Conservation (phyloP, 1,284 basidiomycete species). For the Apiotrichum domesticum region DNA sequence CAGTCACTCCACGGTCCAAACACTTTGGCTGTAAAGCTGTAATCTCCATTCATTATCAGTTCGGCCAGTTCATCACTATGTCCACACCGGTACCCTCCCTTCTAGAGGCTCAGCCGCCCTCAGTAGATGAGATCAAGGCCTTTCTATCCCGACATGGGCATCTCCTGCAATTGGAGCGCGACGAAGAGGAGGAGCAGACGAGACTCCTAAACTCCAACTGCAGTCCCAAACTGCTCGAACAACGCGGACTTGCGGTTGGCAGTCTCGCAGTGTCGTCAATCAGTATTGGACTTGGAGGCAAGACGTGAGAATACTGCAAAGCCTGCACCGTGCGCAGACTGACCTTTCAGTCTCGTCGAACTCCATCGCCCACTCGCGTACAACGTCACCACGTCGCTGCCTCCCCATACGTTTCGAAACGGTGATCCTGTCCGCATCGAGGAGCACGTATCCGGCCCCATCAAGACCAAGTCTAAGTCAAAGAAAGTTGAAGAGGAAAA, state of each 20-base stretch:
- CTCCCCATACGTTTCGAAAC: constrained; percentile 75
- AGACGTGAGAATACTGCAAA: constrained; percentile 56
- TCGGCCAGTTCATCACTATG: too few relatives aligned
- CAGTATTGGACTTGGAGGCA: constrained; percentile 78
- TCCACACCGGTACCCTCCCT: too few relatives aligned
- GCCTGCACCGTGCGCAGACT: not conserved
- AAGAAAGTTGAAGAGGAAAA: constrained; percentile 30
- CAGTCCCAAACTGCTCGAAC: constrained; percentile 74
- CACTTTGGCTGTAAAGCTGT: too few relatives aligned
- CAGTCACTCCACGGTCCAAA: too few relatives aligned
- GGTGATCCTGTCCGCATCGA: constrained; percentile 81
- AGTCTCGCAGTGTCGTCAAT: constrained; percentile 65
- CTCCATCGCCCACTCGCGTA: constrained; percentile 76
- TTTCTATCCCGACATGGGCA: constrained; percentile 68
- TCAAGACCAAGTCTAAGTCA: constrained; percentile 53
- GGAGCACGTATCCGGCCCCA: constrained; percentile 54
- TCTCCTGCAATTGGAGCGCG: constrained; percentile 65
- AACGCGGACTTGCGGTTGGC: constrained; percentile 73
- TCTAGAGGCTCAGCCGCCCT: too few relatives aligned
- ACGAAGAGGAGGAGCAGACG: constrained; percentile 75
- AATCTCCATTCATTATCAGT: too few relatives aligned
- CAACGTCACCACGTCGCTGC: constrained; percentile 64
- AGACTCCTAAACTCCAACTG: constrained; percentile 77
- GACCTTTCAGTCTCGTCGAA: constrained; percentile 63
- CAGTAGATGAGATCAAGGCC: constrained; percentile 46